Evolutionary conservation across 73 alveolate genomes (phyloP).

Genomic region (Urostyla sp.): DNA sequence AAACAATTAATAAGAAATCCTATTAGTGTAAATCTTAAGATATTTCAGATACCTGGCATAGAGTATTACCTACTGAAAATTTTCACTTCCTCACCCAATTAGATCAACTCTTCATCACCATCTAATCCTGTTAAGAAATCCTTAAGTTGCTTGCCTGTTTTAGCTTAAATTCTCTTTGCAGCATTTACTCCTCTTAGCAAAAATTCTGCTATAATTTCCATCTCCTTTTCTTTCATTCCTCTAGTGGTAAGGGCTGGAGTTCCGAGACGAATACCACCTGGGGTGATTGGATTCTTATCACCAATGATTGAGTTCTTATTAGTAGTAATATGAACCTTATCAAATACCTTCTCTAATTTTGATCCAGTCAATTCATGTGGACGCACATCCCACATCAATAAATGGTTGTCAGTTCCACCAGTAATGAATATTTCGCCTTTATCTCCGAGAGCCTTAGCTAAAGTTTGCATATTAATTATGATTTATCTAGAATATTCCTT

Average conservation of each 20-base stretch:
- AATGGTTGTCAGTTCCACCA: conserved; percentile 85
- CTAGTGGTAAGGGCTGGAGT: conserved; percentile 74
- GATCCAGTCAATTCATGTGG: conserved; percentile 69
- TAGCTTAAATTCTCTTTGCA: conserved; percentile 39
- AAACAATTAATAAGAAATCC: not conserved
- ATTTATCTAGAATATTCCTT: conserved; percentile 63
- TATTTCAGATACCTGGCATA: conserved; percentile 54
- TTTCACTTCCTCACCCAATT: conserved; percentile 28
- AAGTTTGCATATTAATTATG: conserved; percentile 62
- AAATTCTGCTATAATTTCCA: conserved; percentile 64
- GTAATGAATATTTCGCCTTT: conserved; percentile 68
- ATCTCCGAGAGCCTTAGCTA: conserved; percentile 53
- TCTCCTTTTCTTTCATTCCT: conserved; percentile 50
- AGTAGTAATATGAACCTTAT: conserved; percentile 49
- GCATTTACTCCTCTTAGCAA: conserved; percentile 12
- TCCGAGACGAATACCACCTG: conserved; percentile 75
- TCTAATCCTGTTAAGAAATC: conserved; percentile 46
- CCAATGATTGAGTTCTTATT: conserved; percentile 73
- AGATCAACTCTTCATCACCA: conserved; percentile 29
- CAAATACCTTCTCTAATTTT: conserved; percentile 55
- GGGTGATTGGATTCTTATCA: conserved; percentile 71
- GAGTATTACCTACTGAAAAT: conserved; percentile 33
- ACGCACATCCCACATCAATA: conserved; percentile 72
- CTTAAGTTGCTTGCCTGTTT: conserved; percentile 42
- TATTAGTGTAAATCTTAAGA: not conserved